Conservation (phyloP, 768 basidiomycete species). For the Crassisporium funariophilum region DNA sequence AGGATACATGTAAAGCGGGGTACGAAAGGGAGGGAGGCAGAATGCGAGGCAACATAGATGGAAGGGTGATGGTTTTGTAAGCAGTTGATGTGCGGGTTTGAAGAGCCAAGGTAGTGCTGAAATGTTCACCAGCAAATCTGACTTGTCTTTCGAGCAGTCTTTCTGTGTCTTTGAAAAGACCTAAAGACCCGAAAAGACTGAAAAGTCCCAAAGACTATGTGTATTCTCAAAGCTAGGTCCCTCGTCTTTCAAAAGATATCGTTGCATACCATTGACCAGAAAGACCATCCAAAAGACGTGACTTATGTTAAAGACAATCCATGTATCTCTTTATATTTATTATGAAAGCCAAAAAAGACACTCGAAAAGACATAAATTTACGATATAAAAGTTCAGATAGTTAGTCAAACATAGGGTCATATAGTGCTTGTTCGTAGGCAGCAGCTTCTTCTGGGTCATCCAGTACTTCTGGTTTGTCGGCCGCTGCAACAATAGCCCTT, state of each 20-base stretch:
- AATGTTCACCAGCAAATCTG: neutral
- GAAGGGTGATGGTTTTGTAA: neutral
- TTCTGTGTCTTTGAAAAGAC: neutral
- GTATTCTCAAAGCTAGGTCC: neutral
- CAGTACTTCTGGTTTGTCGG: neutral
- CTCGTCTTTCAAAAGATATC: neutral
- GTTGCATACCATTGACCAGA: neutral
- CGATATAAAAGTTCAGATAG: neutral
- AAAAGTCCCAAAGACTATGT: neutral
- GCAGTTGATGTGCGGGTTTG: neutral
- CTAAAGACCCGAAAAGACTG: neutral
- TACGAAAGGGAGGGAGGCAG: neutral
- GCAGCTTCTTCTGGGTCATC: neutral
- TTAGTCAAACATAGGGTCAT: neutral
- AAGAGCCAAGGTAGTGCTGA: neutral
- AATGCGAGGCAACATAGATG: too few species aligned
- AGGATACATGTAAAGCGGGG: neutral
- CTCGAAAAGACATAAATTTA: neutral
- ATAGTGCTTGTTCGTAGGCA: neutral
- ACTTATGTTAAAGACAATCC: neutral
- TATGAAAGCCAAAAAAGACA: neutral
- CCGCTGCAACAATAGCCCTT: neutral
- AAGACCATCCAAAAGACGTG: neutral
- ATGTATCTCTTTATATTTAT: neutral
- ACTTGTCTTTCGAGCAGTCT: neutral